Evolutionary conservation across 2,329 filamentous ascomycete genomes (phyloP), one percentile per base, ranked within the genome.

Genomic region (Trichophyton rubrum): DNA sequence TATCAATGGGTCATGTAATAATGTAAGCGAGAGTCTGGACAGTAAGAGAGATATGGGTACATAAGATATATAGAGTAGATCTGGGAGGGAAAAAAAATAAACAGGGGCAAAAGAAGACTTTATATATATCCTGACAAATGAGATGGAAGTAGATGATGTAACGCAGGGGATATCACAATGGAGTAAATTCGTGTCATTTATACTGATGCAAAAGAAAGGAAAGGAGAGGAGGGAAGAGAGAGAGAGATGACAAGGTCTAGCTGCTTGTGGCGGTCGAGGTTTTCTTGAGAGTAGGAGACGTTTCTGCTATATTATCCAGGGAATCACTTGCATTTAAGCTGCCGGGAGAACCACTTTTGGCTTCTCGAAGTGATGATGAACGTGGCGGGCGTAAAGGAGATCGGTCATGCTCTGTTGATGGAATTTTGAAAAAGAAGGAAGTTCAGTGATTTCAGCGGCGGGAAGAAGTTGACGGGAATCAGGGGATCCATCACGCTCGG

Each of bases 301-400:
- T 27, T 45, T 51, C 59, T 11, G 60, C 58, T 4, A 53, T 45
- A 17, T 38, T 51, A 6, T 61, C 59, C 30, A 61, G 24, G 17
- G 56, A 53, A 38, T 62, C 59, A 13, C 47, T 57, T 9, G 56
- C 56, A 3, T 41, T 43, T 41, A 22, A 24, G 53, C 59, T 63
- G 13, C 53, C 58, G 11, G 57, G 57, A 9, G 63, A 59, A 27
- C 59, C 57, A 4, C 45, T 27, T 13, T 59, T 62, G 11, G 47
- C 53, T 55, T 64, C 67, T 55, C 62, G 67, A 47, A 74, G 63
- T 9, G 73, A 75, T 13, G 72, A 75, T n/a, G 72, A 73, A n/a
- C 71, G 72, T 3, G 72, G 71, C 57, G 73, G 72, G 7, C 68
- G 69, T 24, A 66, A 38, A 11, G 69, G 17, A 9, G 62, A 56